Conservation (phyloP, 2,329 filamentous ascomycete genomes). For the Ophiostoma sp. region DNA sequence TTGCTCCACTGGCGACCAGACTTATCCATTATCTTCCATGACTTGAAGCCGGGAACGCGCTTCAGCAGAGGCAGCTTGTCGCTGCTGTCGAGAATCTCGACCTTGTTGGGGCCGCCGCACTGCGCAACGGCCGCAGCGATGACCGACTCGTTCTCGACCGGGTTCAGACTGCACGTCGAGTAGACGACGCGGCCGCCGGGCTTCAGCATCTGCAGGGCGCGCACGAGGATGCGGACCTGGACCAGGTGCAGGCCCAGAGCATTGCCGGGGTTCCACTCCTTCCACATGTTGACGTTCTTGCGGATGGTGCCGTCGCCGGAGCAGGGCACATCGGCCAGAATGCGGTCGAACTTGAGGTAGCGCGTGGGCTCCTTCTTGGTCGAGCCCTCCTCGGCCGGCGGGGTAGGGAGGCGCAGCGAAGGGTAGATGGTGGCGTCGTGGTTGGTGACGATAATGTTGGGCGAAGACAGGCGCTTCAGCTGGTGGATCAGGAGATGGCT, state of each 20-base stretch:
- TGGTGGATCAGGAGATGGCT: constrained; percentile 97
- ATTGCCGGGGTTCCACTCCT: constrained; percentile 85
- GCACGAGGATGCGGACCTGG: constrained; percentile 83
- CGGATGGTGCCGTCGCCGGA: constrained; percentile 89
- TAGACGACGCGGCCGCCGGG: constrained; percentile 92
- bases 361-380: constrained; percentile 28
- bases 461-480: constrained; percentile 92
- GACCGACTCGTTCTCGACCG: constrained; percentile 93
- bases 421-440: constrained; percentile 96
- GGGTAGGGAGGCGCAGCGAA: constrained; percentile 72
- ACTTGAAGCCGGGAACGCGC: constrained; percentile 67
- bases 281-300: constrained; percentile 93
- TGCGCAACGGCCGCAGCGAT: constrained; percentile 81
- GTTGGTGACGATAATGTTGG: constrained; percentile 94
- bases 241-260: constrained; percentile 81
- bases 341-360: constrained; percentile 95
- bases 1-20: constrained; percentile 69
- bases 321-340: constrained; percentile 93
- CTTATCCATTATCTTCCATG: constrained; percentile 92
- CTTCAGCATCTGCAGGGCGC: constrained; percentile 93
- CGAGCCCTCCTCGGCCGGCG: constrained; percentile 40
- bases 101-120: constrained; percentile 76
- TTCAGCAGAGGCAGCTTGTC: constrained; percentile 71
- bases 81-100: constrained; percentile 79
- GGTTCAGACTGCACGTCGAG: constrained; percentile 98